Base-by-base conservation (phyloP, 352 stramenopile species). In the Phytophthora parvispora region DNA sequence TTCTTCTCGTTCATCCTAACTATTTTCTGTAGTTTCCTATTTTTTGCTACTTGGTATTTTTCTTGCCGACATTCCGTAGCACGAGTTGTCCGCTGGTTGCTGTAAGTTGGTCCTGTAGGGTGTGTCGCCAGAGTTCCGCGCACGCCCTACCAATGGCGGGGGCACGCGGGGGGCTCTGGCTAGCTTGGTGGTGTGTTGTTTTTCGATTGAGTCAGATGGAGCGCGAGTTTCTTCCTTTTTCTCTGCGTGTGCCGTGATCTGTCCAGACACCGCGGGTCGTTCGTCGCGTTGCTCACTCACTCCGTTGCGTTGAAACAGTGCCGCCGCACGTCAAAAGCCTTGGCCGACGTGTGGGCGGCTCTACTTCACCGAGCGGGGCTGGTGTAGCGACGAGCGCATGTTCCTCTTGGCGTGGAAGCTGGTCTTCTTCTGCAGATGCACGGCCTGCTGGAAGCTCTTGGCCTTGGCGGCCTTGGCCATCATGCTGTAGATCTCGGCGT, bases 291-390 rank as follows among this genome's bases (percentile, higher is more conserved):
- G 56, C 60, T 74, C 62, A 70, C 71, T 75, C 51, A 76, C 72
- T 71, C 72, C 63, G 58, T 66, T 69, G 55, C 72, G 67, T 79
- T 53, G 47, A 74, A 70, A 53, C 27, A 64, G 50, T 69, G 67
- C 61, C 62, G 62, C 59, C 53, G 54, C 67, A 71, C 59, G 48
- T 56, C 62, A 67, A 83, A 69, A 73, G 38, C 49, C 36, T 34
- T 42, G 59, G 22, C 53, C 36, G 50, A 70, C 61, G 70, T 69
- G 40, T 34, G 47, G 22, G 48, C 24, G 40, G 51, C 40, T 52
- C 66, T 89, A 93, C 64, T 93, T 91, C 62, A 90, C 72, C 72
- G 83, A 86, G 60, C 85, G 83, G 50, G 85, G 85, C 75, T 93
- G 85, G 67, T 91, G 85, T 42, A 91, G 74, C 42, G 77, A 60